Base-by-base conservation (phyloP, 2,329 filamentous ascomycete genomes). In the Aureobasidium pullulans region DNA sequence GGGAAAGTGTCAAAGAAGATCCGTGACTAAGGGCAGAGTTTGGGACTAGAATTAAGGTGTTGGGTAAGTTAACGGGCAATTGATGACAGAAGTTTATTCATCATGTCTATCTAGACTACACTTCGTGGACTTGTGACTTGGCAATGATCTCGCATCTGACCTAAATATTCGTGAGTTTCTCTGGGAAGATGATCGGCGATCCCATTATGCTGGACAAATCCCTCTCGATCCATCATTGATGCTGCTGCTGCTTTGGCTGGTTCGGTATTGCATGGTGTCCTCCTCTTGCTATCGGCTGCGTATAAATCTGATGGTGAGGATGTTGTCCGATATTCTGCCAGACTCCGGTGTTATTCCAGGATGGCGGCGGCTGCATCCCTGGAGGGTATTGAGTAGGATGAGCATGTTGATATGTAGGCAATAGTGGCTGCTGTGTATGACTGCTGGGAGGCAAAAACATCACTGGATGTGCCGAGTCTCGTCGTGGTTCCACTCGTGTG, bases 381-480 rank as follows among this genome's bases (percentile, higher is more conserved):
- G 23, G 6, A 4, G 43, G 4, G 15, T 54, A 40, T 8, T 42
- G 50, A 8, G 4, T 5, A 4, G 7, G 7, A 13, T 36, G 19
- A 15, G 37, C 19, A 19, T 40, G 19, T 4, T 40, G 36, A 13
- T 52, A 36, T 15, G 13, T 7, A 40, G 19, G 48, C 19, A n/a
- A 6, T 7, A 10, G 23, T 6, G 36, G 23, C 19, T 39, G 39
- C 1, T 13, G 23, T 9, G 29, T n/a, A 9, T 16, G 36, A 36
- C 29, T 19, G 15, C 23, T 16, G 15, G 11, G 16, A 7, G 50
- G n/a, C 6, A 43, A 9, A 10, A 34, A 52, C 7, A n/a, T 16
- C 7, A 52, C 1, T n/a, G 52, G 52, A 57, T 57, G 52, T 13
- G 52, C 52, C 31, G 52, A 57, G 40, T 57, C 52, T 36, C 52